phyloP scores from a whole-genome alignment of 495 filamentous ascomycete genomes.

The Pseudomonodictys pantanalensis region DNA sequence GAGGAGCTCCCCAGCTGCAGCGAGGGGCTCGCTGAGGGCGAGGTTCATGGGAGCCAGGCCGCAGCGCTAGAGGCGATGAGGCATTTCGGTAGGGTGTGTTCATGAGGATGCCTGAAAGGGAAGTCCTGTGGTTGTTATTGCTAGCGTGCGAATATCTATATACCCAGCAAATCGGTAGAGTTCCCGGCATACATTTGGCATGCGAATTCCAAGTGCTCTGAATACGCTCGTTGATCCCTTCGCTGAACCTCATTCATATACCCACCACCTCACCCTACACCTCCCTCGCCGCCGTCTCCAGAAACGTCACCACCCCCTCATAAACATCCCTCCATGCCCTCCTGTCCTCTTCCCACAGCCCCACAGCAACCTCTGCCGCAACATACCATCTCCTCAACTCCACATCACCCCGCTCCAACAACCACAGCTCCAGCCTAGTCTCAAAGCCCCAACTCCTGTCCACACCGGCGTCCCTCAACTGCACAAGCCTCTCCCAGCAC shows the following conservation, averaged over 20 bases:
- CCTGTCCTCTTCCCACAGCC: background rate
- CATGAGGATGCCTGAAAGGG: background rate
- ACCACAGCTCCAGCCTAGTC: background rate
- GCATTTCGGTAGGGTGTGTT: background rate
- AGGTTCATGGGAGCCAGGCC: conserved; percentile 6
- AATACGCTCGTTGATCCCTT: background rate
- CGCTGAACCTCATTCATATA: background rate
- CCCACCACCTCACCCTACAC: background rate
- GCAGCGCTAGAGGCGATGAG: background rate
- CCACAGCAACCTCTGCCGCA: background rate
- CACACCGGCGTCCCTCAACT: background rate
- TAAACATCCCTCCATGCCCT: background rate
- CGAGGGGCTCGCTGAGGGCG: conserved; percentile 17
- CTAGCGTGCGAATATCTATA: no score
- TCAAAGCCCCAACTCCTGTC: background rate
- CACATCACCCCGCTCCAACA: background rate
- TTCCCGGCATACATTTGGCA: no score
- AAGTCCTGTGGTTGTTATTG: no score
- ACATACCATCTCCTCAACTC: background rate
- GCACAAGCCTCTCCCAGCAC: background rate
- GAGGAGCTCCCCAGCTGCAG: conserved; percentile 28
- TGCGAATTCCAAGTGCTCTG: no score
- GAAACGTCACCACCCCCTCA: background rate
- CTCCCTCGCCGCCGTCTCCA: background rate
- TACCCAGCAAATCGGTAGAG: no score